Conservation (phyloP, 2,329 filamentous ascomycete genomes). For the Drechslera avenae region DNA sequence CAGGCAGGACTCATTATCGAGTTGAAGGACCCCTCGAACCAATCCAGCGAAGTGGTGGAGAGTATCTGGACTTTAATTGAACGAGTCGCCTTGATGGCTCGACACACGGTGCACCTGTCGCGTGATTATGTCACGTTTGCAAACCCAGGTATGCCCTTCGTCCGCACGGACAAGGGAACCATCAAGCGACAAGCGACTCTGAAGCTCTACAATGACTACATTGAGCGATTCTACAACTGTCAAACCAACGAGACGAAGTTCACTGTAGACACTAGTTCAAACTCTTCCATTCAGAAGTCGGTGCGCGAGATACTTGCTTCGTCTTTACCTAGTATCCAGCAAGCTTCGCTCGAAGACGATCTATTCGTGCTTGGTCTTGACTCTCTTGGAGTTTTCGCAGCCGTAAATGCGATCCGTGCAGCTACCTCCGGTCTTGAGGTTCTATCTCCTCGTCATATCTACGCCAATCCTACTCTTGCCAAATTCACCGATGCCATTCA, state of each 20-base stretch:
- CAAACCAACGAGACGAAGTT: slow-evolving; percentile 4
- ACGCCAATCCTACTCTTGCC: slow-evolving; percentile 36
- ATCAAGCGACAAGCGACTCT: slow-evolving; percentile 52
- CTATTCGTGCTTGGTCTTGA: slow-evolving; percentile 44
- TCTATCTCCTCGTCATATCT: slow-evolving; percentile 45
- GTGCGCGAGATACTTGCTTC: slow-evolving; percentile 15
- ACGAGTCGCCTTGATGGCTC: slow-evolving; percentile 49
- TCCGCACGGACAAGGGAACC: slow-evolving; percentile 54
- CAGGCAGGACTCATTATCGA: slow-evolving; percentile 43
- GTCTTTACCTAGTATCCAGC: slow-evolving; percentile 8
- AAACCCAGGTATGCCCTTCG: slow-evolving; percentile 52
- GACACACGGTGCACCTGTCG: slow-evolving; percentile 49
- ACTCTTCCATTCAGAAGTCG: slow-evolving; percentile 8
- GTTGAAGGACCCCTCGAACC: slow-evolving; percentile 16
- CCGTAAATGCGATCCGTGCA: slow-evolving; percentile 40
- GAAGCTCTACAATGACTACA: slow-evolving; percentile 52
- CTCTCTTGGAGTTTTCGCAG: slow-evolving; percentile 37
- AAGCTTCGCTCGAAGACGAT: slow-evolving; percentile 32
- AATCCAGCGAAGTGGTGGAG: slow-evolving; percentile 44
- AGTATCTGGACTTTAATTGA: slow-evolving; percentile 55
- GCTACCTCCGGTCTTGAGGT: slow-evolving; percentile 37
- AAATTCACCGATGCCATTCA: slow-evolving; percentile 32
- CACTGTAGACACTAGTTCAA: slow-evolving; percentile 13
- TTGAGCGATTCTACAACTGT: slow-evolving; percentile 53
- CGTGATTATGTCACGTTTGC: slow-evolving; percentile 52